These are phyloP conservation scores for Aspergillus coremiiformis DNA, from an alignment of 495 filamentous ascomycete species.

Conservation along the genomic window DNA sequence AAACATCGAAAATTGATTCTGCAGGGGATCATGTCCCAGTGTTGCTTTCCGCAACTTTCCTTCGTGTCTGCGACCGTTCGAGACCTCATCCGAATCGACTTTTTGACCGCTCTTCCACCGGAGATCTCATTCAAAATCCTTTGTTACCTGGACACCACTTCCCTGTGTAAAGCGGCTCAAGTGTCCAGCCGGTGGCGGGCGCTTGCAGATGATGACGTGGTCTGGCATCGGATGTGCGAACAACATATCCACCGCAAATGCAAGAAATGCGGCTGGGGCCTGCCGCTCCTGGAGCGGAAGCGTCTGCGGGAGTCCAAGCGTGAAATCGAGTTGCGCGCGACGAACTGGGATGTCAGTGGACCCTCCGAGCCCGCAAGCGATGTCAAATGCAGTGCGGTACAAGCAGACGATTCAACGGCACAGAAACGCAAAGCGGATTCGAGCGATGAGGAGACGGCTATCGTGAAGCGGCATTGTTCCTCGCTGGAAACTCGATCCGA, in stretches of 20 bases:
- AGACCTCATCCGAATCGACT: constrained; percentile 94
- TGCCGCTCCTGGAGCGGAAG: constrained; percentile 84
- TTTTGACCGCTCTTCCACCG: constrained; percentile 75
- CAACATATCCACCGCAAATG: constrained; percentile 97
- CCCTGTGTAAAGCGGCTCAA: constrained; percentile 94
- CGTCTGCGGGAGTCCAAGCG: constrained; percentile 79
- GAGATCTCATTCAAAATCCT: constrained; percentile 92
- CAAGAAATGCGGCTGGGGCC: constrained; percentile 92
- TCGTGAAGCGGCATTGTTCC: constrained; percentile 32
- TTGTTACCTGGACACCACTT: constrained; percentile 86
- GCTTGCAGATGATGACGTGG: constrained; percentile 90
- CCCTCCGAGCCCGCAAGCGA: constrained; percentile 17
- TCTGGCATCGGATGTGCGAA: constrained; percentile 99
- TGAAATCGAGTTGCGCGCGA: constrained; percentile 68
- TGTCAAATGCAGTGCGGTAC: constrained; percentile 14
- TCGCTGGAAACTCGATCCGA: constrained; percentile 24
- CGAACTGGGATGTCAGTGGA: constrained; percentile 36
- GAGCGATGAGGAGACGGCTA: constrained; percentile 22
- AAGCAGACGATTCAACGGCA: constrained; percentile 13
- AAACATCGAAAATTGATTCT: constrained; percentile 94
- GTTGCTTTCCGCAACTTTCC: constrained; percentile 95
- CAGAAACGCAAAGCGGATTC: constrained; percentile 36
- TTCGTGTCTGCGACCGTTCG: constrained; percentile 78
- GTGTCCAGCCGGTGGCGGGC: constrained; percentile 83
- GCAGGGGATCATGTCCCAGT: constrained; percentile 87